Base-by-base conservation (phyloP, 257 asterid species). In the Solanum chiquidenum region DNA sequence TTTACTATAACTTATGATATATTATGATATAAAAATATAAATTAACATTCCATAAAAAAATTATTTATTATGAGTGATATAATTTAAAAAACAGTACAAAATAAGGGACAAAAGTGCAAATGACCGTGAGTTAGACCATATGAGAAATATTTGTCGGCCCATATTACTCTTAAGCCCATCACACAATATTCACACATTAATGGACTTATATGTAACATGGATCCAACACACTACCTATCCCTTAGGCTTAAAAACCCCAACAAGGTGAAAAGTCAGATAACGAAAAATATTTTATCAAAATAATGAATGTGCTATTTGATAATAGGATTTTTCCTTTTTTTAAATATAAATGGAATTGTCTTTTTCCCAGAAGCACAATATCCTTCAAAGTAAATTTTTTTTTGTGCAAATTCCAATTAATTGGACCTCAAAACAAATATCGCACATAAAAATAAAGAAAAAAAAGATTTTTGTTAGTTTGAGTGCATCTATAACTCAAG, bases 391-490 rank as follows among this genome's bases (percentile, higher is more conserved):
- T 52, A 33, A 62, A 25, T 9, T 3, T 62, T 10, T 10, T 2
- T 55, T 18, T 18, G 11, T 55, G 64, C 5, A 1, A 58, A 58
- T 58, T 21, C 10, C 27, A 21, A 58, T 20, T 58, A 58, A 58
- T 58, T 20, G 2, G 8, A 58, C 12, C 27, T 58, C 11, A 0
- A 58, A 58, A 0, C 1, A 58, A 58, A 58, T 21, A 58, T 58
- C 1, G 5, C 2, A 20, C 25, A 2, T 4, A 20, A 0, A 55
- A 2, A 18, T 1, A 18, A 2, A 18, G 4, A 2, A 16, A 20
- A 58, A 21, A 62, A 23, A 9, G 13, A 11, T 4, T 25, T 64
- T 5, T 5, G 34, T 66, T 25, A 64, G 35, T 25, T 5, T 66
- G 20, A 14, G 73, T 66, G 20, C 20, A 66, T 27, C 9, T 66